Base-by-base conservation (phyloP, 495 filamentous ascomycete species). In the Aspergillus sparsus region DNA sequence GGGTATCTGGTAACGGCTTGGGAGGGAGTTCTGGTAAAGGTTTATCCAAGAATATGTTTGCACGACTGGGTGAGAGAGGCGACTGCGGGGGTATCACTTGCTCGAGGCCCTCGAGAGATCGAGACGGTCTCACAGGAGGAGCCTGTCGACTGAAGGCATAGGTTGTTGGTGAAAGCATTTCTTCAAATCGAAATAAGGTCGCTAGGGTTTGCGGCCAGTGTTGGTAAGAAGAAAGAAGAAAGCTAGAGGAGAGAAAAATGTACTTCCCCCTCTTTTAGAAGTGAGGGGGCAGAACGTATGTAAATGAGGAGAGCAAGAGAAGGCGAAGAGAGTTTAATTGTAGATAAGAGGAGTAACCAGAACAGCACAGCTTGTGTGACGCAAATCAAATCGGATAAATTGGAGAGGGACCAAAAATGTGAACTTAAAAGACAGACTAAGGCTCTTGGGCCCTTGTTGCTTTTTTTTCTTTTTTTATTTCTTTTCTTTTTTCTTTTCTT, bases 61-160 rank as follows among this genome's bases (percentile, higher is more conserved):
- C 68, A 49, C 67, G 70, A 61, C 57, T 52, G n/a, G 65, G 57
- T 10, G 66, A 55, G 27, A 45, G 60, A 5, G 61, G 58, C 7
- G 53, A 18, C 34, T 34, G 12, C 3, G 75, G 75, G 18, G 74
- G 76, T 13, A 80, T 65, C 13, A 74, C 72, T 58, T 66, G 66
- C 50, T 80, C 77, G 15, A 80, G 60, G n/a, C 77, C 77, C 60
- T 78, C 76, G 10, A 78, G 69, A 2, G 77, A 77, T 33, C 68
- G 70, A 35, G 74, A 78, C 0, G 71, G 71, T 44, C 70, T 70
- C 15, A 76, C 64, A 11, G 74, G 74, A 13, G 76, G 74, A n/a
- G 74, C 69, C 53, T 63, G 67, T 53, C 67, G 66, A 18, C 63
- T 44, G 33, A 63, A 15, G 32, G 62, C 55, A 32, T 65, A 61